These are phyloP conservation scores for Clitopilus passeckerianus DNA, from an alignment of 768 basidiomycete genomes.

Conservation along the genomic window DNA sequence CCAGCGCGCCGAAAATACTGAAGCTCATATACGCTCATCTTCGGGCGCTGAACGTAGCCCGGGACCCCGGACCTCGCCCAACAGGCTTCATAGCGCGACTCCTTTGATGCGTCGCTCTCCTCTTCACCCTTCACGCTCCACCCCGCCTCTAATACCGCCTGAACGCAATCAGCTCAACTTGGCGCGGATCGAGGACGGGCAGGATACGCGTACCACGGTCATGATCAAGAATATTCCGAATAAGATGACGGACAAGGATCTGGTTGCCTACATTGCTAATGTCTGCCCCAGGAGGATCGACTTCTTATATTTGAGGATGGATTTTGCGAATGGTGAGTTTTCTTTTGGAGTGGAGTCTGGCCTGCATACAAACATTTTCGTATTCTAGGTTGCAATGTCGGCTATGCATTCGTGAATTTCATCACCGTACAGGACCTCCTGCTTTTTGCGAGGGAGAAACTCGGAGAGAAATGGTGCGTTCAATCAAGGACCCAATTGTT, in stretches of 20 bases:
- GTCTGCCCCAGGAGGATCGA: slow-evolving; percentile 78
- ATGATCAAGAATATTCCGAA: slow-evolving; percentile 95
- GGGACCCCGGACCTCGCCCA: not conserved
- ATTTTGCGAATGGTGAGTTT: slow-evolving; percentile 69
- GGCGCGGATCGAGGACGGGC: slow-evolving; percentile 66
- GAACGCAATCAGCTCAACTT: slow-evolving; percentile 55
- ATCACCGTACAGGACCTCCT: slow-evolving; percentile 75
- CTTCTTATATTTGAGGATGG: slow-evolving; percentile 86
- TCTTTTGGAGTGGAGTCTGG: not conserved
- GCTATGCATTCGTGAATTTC: slow-evolving; percentile 89
- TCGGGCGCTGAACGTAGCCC: not conserved
- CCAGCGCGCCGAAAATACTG: not conserved
- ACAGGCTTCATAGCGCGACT: not conserved
- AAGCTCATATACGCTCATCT: not conserved
- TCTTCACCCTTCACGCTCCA: not conserved
- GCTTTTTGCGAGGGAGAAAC: slow-evolving; percentile 62
- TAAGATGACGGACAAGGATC: slow-evolving; percentile 78
- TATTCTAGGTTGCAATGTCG: slow-evolving; percentile 65
- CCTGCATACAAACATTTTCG: slow-evolving; percentile 3
- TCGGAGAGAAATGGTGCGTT: slow-evolving; percentile 78
- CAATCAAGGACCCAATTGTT: not conserved
- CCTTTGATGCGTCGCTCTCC: not conserved
- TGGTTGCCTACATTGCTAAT: slow-evolving; percentile 60
- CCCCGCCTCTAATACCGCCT: slow-evolving; percentile 4
- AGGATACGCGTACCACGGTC: slow-evolving; percentile 78